Evolutionary conservation across 108 stramenopile species (phyloP).

Genomic region (Skeletonema grethae): DNA sequence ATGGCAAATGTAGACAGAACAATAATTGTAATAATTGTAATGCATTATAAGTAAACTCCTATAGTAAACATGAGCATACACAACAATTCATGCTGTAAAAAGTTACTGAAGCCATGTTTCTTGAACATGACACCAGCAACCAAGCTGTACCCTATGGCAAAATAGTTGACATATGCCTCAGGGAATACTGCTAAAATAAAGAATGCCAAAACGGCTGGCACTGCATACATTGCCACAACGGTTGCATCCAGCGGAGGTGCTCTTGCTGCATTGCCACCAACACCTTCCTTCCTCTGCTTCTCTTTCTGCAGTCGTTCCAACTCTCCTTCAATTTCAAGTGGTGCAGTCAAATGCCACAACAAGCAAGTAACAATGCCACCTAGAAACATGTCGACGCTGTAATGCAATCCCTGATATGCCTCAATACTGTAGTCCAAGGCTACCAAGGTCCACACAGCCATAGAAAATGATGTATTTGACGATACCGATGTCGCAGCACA

Average conservation of each 20-base stretch:
- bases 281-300: constrained; percentile 3
- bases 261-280: background rate
- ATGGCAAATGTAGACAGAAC: background rate
- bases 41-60: constrained; percentile 58
- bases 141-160: constrained; percentile 51
- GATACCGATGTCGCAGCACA: constrained; percentile 63
- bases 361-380: constrained; percentile 71
- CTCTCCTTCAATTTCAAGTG: constrained; percentile 44
- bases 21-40: constrained; percentile 1
- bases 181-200: constrained; percentile 58
- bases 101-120: constrained; percentile 64
- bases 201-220: constrained; percentile 60
- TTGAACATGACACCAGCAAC: constrained; percentile 49
- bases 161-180: constrained; percentile 57
- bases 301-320: constrained; percentile 13
- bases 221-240: constrained; percentile 49
- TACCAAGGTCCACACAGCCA: constrained; percentile 68
- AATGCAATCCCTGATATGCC: constrained; percentile 85
- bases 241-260: constrained; percentile 15
- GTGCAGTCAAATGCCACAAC: constrained; percentile 58
- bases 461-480: constrained; percentile 53
- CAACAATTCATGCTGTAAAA: constrained; percentile 67
- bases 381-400: constrained; percentile 86
- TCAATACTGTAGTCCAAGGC: constrained; percentile 78
- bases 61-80: constrained; percentile 61